Evolutionary conservation across 768 basidiomycete genomes (phyloP).

Genomic region (Kwoniella mangroviensis): DNA sequence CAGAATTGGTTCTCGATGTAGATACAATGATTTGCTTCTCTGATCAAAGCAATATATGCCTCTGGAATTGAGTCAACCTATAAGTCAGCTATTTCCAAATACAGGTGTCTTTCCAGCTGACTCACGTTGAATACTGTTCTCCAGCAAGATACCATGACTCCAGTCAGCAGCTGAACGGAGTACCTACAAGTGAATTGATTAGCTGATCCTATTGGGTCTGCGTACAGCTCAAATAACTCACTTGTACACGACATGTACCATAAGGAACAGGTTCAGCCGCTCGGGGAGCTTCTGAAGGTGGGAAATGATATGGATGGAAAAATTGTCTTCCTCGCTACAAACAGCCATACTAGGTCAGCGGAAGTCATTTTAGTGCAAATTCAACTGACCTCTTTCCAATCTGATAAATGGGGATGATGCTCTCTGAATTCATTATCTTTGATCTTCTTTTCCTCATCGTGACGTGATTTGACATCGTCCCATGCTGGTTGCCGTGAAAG

Average conservation of each 20-base stretch:
- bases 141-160: slow-evolving; percentile 88
- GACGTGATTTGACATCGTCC: slow-evolving; percentile 42
- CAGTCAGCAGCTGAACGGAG: slow-evolving; percentile 88
- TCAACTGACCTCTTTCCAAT: slow-evolving; percentile 50
- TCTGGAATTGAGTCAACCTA: slow-evolving; percentile 58
- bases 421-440: slow-evolving; percentile 47
- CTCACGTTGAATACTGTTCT: slow-evolving; percentile 78
- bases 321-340: slow-evolving; percentile 46
- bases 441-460: slow-evolving; percentile 39
- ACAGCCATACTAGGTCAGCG: background rate
- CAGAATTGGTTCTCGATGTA: slow-evolving; percentile 72
- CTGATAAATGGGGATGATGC: slow-evolving; percentile 56
- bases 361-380: background rate
- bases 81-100: background rate
- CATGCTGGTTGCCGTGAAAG: slow-evolving; percentile 37
- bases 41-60: slow-evolving; percentile 71
- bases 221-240: too few relatives aligned
- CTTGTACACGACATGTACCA: slow-evolving; percentile 50
- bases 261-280: slow-evolving; percentile 52
- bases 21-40: slow-evolving; percentile 82
- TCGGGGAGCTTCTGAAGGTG: slow-evolving; percentile 48
- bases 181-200: slow-evolving; percentile 60
- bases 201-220: background rate
- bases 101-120: background rate
- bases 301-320: slow-evolving; percentile 58